phyloP scores from a whole-genome alignment of 768 basidiomycete species.

The Tylopilus sp. region DNA sequence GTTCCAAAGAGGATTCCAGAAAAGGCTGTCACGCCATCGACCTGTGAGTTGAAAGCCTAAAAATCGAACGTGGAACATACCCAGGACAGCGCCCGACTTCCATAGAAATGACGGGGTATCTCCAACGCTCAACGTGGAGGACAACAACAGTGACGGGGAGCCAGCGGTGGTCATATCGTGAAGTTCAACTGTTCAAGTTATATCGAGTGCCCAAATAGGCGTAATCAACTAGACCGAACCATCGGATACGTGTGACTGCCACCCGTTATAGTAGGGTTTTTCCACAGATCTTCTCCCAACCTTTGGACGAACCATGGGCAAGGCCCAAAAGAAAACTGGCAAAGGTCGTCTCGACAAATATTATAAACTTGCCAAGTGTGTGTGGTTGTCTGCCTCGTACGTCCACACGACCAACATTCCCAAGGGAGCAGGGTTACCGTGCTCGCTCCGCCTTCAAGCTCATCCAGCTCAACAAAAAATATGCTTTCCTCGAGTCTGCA shows the following conservation, averaged over 20 bases:
- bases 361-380: constrained; percentile 90
- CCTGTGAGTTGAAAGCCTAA: neutral
- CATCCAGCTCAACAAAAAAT: constrained; percentile 98
- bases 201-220: constrained; percentile 10
- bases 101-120: constrained; percentile 33
- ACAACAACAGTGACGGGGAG: constrained; percentile 31
- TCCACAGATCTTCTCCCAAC: too few relatives aligned
- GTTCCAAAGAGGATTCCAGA: constrained; percentile 59
- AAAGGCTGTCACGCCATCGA: constrained; percentile 30
- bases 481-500: constrained; percentile 82
- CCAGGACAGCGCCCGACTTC: constrained; percentile 42
- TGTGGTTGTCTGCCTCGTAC: constrained; percentile 2
- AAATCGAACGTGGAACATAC: constrained; percentile 24
- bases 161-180: constrained; percentile 22
- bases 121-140: constrained; percentile 5
- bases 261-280: too few relatives aligned
- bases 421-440: constrained; percentile 96
- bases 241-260: too few relatives aligned
- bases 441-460: constrained; percentile 99
- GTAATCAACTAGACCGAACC: constrained; percentile 16
- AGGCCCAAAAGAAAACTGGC: constrained; percentile 92
- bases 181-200: neutral
- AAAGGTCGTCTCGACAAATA: constrained; percentile 97
- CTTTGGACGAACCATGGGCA: constrained; percentile 50
- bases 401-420: constrained; percentile 9